A percentile compares a stretch with the other conserved stretches of the same genome.
Conservation (phyloP, 1,139 yeast genomes). For the Hyphopichia pseudoburtonii region DNA sequence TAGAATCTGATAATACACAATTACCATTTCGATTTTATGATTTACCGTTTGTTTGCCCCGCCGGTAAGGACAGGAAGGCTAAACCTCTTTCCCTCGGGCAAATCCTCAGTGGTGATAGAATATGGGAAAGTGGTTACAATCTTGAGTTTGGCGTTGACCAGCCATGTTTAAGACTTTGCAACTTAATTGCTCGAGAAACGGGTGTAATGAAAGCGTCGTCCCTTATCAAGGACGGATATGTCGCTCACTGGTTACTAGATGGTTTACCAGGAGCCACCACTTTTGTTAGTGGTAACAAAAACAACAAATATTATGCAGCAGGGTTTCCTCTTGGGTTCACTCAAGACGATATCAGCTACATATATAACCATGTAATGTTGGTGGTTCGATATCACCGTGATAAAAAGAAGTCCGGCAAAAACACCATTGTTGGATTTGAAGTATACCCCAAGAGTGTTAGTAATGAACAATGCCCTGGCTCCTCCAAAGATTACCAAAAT, state of each 20-base stretch:
- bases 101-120: slow-evolving; percentile 76
- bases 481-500: slow-evolving; percentile 55
- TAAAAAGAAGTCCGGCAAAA: slow-evolving; percentile 29
- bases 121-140: slow-evolving; percentile 71
- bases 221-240: slow-evolving; percentile 67
- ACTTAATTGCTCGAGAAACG: slow-evolving; percentile 49
- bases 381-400: slow-evolving; percentile 74
- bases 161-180: slow-evolving; percentile 68
- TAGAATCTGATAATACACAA: slow-evolving; percentile 74
- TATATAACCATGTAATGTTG: slow-evolving; percentile 80
- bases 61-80: slow-evolving; percentile 52
- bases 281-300: slow-evolving; percentile 60
- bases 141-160: slow-evolving; percentile 61
- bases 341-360: slow-evolving; percentile 52
- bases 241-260: slow-evolving; percentile 82
- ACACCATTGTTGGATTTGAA: slow-evolving; percentile 85
- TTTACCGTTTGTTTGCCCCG: slow-evolving; percentile 80
- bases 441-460: slow-evolving; percentile 82
- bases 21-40: slow-evolving; percentile 78
- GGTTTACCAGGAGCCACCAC: slow-evolving; percentile 90
- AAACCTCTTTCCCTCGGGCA: slow-evolving; percentile 73
- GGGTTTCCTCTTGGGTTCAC: slow-evolving; percentile 85
- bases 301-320: slow-evolving; percentile 72
- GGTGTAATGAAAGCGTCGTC: slow-evolving; percentile 59
- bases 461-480: slow-evolving; percentile 69